A percentile compares a stretch with the other conserved stretches of the same genome.
Evolutionary conservation across 2,329 filamentous ascomycete genomes (phyloP).

Genomic region (Fusarium sambucinum): DNA sequence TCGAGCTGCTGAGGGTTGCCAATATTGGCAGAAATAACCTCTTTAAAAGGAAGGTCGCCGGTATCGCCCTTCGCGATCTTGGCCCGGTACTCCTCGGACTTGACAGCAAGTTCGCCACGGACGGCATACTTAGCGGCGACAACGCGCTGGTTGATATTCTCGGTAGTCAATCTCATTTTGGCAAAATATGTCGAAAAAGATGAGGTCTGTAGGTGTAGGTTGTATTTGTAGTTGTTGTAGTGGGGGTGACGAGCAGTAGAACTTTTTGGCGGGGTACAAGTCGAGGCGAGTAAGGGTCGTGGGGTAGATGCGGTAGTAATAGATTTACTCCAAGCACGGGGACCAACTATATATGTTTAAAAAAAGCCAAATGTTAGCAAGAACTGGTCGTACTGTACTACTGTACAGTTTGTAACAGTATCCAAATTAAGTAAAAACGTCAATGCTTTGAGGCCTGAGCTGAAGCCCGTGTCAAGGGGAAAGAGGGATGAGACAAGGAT

Average conservation of each 20-base stretch:
- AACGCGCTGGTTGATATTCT: constrained; percentile 94
- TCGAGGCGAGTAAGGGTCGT: constrained; percentile 43
- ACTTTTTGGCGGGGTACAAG: constrained; percentile 48
- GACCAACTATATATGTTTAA: constrained; percentile 34
- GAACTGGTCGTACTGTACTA: constrained; percentile 24
- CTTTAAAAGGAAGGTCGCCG: constrained; percentile 79
- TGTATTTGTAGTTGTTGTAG: constrained; percentile 33
- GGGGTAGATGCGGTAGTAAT: constrained; percentile 45
- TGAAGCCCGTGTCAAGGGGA: constrained; percentile 27
- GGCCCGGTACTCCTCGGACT: constrained; percentile 90
- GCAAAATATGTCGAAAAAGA: constrained; percentile 48
- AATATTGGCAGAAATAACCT: constrained; percentile 97
- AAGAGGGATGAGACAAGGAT: constrained; percentile 38
- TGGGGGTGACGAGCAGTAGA: constrained; percentile 30
- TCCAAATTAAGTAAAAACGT: constrained; percentile 23
- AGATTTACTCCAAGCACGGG: constrained; percentile 41
- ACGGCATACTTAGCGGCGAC: constrained; percentile 94
- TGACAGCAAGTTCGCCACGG: constrained; percentile 92
- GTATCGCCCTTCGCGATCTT: constrained; percentile 71
- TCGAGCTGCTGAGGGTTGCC: constrained; percentile 99
- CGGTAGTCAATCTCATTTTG: constrained; percentile 70
- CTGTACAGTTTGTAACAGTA: constrained; percentile 2
- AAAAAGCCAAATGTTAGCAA: constrained; percentile 45
- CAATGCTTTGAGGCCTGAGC: constrained; percentile 37
- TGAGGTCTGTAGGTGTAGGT: constrained; percentile 11